Conservation (phyloP, 148 eudicot genomes). For the Rhododendron williamsianum region DNA sequence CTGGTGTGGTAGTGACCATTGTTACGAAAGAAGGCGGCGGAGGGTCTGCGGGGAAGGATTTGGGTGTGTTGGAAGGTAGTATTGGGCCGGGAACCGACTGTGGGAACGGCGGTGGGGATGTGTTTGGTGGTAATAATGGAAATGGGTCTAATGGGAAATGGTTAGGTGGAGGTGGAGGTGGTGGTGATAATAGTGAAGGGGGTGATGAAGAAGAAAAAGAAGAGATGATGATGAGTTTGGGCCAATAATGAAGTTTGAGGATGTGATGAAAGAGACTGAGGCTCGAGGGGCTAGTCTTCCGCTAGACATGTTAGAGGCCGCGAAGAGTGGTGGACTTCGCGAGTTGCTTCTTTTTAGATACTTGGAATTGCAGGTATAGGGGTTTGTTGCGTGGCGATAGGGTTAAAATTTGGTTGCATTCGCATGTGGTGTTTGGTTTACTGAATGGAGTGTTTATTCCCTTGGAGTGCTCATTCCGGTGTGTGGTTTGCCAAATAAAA, state of each 20-base stretch:
- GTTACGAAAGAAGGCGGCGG: constrained; percentile 11
- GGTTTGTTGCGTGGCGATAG: not conserved
- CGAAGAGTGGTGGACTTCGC: constrained; percentile 44
- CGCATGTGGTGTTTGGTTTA: not conserved
- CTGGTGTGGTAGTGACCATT: constrained; percentile 15
- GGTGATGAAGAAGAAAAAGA: constrained; percentile 29
- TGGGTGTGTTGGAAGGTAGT: constrained; percentile 9
- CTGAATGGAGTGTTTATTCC: not conserved
- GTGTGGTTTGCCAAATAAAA: not conserved
- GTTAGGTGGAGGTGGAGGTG: constrained; percentile 22
- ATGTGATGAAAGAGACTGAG: constrained; percentile 48
- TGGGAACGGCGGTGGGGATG: constrained; percentile 23
- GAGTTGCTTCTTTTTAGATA: constrained; percentile 40
- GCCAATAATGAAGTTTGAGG: constrained; percentile 53
- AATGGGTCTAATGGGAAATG: constrained; percentile 16
- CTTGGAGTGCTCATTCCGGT: not conserved
- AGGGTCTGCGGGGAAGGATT: constrained; percentile 21
- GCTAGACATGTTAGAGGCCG: constrained; percentile 51
- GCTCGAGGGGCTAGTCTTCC: constrained; percentile 52
- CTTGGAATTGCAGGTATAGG: constrained; percentile 49
- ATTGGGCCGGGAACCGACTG: constrained; percentile 15
- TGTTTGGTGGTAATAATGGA: constrained; percentile 32
- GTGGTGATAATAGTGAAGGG: constrained; percentile 28
- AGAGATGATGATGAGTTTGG: constrained; percentile 49
- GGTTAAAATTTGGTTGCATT: not conserved